Conservation (phyloP, 2,329 filamentous ascomycete species). For the Fusarium sp. region DNA sequence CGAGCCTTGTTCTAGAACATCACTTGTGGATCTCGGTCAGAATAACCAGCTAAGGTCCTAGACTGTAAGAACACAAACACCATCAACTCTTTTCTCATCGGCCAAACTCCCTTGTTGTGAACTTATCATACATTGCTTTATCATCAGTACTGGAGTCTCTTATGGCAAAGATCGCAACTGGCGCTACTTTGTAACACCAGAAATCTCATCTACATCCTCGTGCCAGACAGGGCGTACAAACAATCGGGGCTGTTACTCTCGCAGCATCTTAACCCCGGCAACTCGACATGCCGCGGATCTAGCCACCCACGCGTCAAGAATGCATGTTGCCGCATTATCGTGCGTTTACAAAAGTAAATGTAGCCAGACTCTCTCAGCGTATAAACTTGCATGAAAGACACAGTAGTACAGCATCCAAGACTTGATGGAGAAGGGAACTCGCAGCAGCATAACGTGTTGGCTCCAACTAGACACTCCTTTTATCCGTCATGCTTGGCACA, state of each 20-base stretch:
- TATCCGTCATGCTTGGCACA: constrained; percentile 1
- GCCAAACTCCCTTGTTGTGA: neutral
- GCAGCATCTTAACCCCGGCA: constrained; percentile 12
- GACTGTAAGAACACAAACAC: neutral
- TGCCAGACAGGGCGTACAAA: constrained; percentile 29
- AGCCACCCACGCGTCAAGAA: constrained; percentile 29
- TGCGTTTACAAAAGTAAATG: neutral
- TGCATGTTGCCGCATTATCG: constrained; percentile 29
- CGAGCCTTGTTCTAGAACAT: neutral
- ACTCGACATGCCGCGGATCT: constrained; percentile 31
- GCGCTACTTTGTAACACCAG: constrained; percentile 15
- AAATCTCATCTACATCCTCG: constrained; percentile 1
- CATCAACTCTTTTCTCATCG: neutral
- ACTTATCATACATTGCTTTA: neutral
- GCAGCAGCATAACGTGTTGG: neutral
- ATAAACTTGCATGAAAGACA: neutral
- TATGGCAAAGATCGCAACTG: constrained; percentile 2
- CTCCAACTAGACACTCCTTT: neutral
- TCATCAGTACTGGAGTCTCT: neutral
- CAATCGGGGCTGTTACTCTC: constrained; percentile 7
- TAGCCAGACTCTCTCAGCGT: neutral
- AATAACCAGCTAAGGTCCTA: neutral
- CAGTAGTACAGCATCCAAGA: neutral
- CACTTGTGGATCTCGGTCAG: neutral
- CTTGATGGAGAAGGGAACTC: neutral